Evolutionary conservation across 164 flowering plant genomes (phyloP), one percentile per base, ranked within the genome.

Genomic region (Chimonanthus salicifolius): DNA sequence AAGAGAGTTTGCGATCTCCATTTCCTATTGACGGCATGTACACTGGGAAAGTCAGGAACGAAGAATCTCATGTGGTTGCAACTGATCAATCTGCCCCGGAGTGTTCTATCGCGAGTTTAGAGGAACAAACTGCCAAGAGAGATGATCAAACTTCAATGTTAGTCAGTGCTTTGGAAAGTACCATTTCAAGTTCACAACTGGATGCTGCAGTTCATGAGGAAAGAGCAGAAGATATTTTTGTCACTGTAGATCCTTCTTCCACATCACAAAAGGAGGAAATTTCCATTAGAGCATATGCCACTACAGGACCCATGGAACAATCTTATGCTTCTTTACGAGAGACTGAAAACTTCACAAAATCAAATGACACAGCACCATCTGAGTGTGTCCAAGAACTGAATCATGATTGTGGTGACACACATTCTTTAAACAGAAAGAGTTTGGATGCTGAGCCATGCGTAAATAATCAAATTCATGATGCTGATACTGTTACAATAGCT

Each of bases 11-110:
- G 62, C 88, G 85, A 33, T 85, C 90, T 44, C 94, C 93, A 45
- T 89, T 90, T 80, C 97, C 97, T 20, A 86, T 91, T 94, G 90
- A 91, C 62, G 83, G 77, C 77, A 78, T 87, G 82, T 92, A 77
- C 80, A 83, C 75, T 72, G 87, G 87, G 70, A 75, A 73, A 5
- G 69, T 54, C 50, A 70, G 18, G 43, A 71, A 62, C 51, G 82
- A 84, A 68, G 81, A 79, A 58, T 74, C 81, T 49, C 47, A 70
- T 3, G 33, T 73, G 49, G 60, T 47, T 77, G 58, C 64, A 62
- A 69, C 78, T 60, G 78, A 74, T 49, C 76, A 76, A 72, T 76
- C 81, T 71, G 51, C 81, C 51, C 64, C 33, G 33, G 33, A 1
- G 2, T 33, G 54, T 2, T 10, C 68, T 62, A 70, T 44, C n/a